phyloP scores from a whole-genome alignment of 345 rosid genomes.

The Gossypium longicalyx region DNA sequence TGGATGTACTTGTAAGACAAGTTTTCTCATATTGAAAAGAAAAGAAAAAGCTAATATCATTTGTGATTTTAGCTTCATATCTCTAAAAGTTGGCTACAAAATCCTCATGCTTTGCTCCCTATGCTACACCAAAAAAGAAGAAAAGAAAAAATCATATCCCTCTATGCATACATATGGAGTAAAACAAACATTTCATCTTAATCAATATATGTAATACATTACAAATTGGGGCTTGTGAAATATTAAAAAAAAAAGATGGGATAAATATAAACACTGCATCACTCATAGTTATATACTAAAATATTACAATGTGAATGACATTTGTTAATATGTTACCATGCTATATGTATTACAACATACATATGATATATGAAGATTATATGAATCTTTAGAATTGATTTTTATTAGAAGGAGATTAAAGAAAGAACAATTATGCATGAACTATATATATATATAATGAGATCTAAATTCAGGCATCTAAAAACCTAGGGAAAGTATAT shows the following conservation, averaged over 20 bases:
- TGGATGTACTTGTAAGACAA: slow-evolving; percentile 18
- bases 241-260: not conserved
- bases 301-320: not conserved
- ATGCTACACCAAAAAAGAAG: not conserved
- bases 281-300: not conserved
- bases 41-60: slow-evolving; percentile 6
- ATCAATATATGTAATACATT: not conserved
- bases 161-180: not conserved
- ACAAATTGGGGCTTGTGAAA: not conserved
- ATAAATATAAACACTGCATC: not conserved
- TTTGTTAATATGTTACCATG: not conserved
- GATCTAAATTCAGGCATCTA: slow-evolving; percentile 6
- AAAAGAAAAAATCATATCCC: too few species aligned
- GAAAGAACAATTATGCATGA: not conserved
- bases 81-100: not conserved
- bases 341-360: not conserved
- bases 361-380: not conserved
- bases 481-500: not conserved
- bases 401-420: not conserved
- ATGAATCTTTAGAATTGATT: not conserved
- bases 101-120: not conserved
- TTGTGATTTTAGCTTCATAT: not conserved
- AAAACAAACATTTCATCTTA: not conserved
- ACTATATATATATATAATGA: not conserved
- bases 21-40: slow-evolving; percentile 1